Base-by-base conservation (phyloP, 805 yeast genomes). In the Debaryomyces maramus region DNA sequence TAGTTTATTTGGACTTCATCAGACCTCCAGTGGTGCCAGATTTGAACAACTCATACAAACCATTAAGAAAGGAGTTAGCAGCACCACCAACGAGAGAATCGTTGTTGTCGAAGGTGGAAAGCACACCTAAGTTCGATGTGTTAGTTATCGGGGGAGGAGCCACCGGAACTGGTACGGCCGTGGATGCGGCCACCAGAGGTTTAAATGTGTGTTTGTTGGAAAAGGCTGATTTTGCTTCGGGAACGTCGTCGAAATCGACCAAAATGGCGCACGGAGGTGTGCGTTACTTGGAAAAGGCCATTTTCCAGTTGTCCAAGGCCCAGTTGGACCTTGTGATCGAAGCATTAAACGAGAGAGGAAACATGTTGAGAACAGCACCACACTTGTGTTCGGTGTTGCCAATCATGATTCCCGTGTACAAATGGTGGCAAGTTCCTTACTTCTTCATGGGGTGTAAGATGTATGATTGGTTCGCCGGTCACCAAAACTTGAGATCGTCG, bases 251-350 rank as follows among this genome's bases (percentile, higher is more conserved):
- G 24, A 86, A 89, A 56, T 86, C 96, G 11, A 90, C 98, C 35
- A 90, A 90, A 69, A 86, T 90, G 82, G 96, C 96, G 32, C 98
- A 90, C 60, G 98, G 98, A 50, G 98, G 98, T 61, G 97, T 90
- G 31, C 76, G 98, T 56, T 90, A 90, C 64, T 76, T 90, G 56
- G 98, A 90, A 63, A 90, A 90, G 71, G 97, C 97, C 28, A 80
- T 90, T 55, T 88, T 88, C 78, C 89, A 88, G 68, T 75, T 90
- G 38, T 89, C 95, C 42, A 88, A 87, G 64, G 91, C 83, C 45
- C 98, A 90, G 70, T 73, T 85, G 63, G 87, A 85, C 65, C 74
- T 88, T 54, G 96, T 88, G 47, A 83, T 86, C 52, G 96, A 88
- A 65, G 96, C 96, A 5, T 72, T 88, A 45, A 83, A 84, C 55